These are phyloP conservation scores for Helichrysum umbraculigerum DNA, from an alignment of 129 eudicot genomes.

Conservation along the genomic window DNA sequence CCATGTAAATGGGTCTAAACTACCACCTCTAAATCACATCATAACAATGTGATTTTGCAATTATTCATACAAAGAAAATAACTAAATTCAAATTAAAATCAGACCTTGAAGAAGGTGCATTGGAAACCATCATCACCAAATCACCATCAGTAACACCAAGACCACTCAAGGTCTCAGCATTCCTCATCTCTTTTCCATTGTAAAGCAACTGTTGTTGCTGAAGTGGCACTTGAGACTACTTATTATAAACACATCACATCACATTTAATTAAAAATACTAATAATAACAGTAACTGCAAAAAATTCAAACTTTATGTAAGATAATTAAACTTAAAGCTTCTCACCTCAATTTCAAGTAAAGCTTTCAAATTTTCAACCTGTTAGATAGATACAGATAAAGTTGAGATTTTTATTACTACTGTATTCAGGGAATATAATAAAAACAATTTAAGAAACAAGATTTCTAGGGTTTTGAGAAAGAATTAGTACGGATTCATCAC, in stretches of 20 bases:
- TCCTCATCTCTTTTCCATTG: slow-evolving; percentile 89
- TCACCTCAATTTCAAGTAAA: slow-evolving; percentile 92
- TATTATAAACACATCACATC: slow-evolving; percentile 2
- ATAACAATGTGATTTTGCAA: background rate
- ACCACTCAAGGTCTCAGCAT: slow-evolving; percentile 71
- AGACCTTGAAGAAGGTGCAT: slow-evolving; percentile 63
- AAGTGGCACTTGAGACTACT: slow-evolving; percentile 78
- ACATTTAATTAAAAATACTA: background rate
- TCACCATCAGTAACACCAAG: slow-evolving; percentile 86
- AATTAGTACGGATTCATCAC: slow-evolving; percentile 71
- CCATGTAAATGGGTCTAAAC: background rate
- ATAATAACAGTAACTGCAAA: background rate
- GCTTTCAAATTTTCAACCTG: slow-evolving; percentile 98
- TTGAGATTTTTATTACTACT: background rate
- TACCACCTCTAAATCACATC: background rate
- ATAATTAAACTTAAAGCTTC: slow-evolving; percentile 8
- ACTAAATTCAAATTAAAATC: background rate
- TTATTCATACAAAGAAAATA: background rate
- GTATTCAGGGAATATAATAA: background rate
- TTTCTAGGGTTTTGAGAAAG: slow-evolving; percentile 33
- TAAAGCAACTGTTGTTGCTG: slow-evolving; percentile 89
- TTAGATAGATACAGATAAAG: background rate
- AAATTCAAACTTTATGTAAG: background rate
- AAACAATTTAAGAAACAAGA: slow-evolving; percentile 3
- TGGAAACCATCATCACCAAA: slow-evolving; percentile 90